These are phyloP conservation scores for Nitzschia sp. DNA, from an alignment of 108 stramenopile genomes.

Conservation along the genomic window DNA sequence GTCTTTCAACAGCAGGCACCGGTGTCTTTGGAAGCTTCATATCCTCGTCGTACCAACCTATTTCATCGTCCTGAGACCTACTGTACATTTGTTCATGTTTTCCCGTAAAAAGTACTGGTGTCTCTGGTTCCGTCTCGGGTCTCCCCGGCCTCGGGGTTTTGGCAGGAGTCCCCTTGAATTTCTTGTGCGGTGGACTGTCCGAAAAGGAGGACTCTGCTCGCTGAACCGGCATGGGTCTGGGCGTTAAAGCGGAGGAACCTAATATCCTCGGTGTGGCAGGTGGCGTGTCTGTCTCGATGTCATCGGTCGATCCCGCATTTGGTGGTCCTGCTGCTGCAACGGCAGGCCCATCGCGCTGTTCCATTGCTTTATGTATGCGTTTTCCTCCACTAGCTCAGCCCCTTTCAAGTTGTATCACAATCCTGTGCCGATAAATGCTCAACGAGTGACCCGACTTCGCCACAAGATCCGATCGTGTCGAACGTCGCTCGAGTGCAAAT, in stretches of 20 bases:
- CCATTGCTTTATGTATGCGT: neutral
- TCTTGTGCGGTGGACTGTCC: neutral
- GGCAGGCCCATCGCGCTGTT: neutral
- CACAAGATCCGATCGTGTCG: neutral
- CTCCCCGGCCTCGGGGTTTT: constrained; percentile 1
- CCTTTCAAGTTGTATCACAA: too few species aligned
- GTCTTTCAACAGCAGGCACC: neutral
- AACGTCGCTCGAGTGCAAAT: too few species aligned
- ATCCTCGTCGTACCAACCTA: constrained; percentile 1
- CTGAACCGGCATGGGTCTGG: neutral
- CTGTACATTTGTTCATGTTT: neutral
- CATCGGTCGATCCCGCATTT: neutral
- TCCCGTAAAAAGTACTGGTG: neutral
- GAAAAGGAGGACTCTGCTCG: neutral
- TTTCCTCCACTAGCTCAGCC: too few species aligned
- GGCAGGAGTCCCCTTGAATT: neutral
- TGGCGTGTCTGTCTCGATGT: neutral
- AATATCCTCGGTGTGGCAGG: neutral
- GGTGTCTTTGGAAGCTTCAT: constrained; percentile 21
- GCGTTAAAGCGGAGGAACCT: neutral
- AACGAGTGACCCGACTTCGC: neutral
- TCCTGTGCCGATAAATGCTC: too few species aligned
- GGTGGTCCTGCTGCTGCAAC: neutral
- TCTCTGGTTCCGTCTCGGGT: neutral
- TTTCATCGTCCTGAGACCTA: neutral